A percentile compares a stretch with the other conserved stretches of the same genome.
Conservation (phyloP, 768 basidiomycete genomes). For the Serendipita sp. region DNA sequence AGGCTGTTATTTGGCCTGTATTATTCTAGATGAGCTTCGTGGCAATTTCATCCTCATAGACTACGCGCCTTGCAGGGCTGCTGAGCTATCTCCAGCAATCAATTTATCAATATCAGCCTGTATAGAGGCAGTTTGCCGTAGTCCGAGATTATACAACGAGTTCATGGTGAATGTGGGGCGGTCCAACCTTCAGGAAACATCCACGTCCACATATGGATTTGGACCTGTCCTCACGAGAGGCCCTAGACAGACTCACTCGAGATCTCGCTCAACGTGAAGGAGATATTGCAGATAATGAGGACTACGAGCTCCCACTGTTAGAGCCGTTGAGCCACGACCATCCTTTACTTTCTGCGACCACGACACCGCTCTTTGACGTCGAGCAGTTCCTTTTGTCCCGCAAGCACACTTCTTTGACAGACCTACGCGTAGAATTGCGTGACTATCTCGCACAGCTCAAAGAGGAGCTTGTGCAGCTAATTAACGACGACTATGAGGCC, state of each 20-base stretch:
- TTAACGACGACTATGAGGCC: conserved; percentile 96
- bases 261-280: conserved; percentile 3
- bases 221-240: neutral
- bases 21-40: conserved; percentile 16
- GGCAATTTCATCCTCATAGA: neutral
- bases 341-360: conserved; percentile 42
- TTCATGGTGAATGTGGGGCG: conserved; percentile 42
- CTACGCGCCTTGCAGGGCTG: conserved; percentile 64
- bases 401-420: conserved; percentile 61
- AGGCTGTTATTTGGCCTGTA: conserved; percentile 94
- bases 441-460: conserved; percentile 72
- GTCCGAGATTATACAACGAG: conserved; percentile 84
- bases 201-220: neutral
- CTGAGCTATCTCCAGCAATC: conserved; percentile 61
- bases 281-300: neutral
- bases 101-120: conserved; percentile 75
- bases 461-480: conserved; percentile 86
- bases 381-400: conserved; percentile 82
- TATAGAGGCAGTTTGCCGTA: conserved; percentile 79
- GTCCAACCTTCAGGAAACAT: neutral
- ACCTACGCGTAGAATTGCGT: conserved; percentile 73
- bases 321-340: conserved; percentile 68
- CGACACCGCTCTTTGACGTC: conserved; percentile 44
- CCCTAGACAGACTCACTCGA: neutral
- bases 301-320: conserved; percentile 18